Conservation (phyloP, 2,329 filamentous ascomycete genomes). For the Verticillium dahliae region DNA sequence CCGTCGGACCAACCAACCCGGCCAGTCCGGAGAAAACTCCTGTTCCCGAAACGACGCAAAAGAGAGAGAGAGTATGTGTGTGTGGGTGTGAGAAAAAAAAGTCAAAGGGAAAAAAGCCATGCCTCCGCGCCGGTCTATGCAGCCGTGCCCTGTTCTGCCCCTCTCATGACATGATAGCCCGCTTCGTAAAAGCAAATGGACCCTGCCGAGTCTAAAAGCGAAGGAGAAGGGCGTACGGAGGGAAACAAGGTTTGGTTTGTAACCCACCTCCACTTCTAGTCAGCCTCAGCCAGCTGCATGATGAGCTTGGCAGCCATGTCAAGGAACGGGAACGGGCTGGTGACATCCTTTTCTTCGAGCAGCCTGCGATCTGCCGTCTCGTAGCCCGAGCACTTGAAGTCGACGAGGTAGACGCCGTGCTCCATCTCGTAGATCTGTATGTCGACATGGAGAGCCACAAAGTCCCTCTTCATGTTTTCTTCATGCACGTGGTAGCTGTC, state of each 20-base stretch:
- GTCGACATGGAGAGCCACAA: conserved; percentile 88
- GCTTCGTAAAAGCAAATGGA: neutral
- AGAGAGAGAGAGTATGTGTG: neutral
- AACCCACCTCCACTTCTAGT: conserved; percentile 29
- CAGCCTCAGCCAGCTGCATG: conserved; percentile 82
- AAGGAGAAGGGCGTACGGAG: neutral
- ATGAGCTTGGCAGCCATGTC: conserved; percentile 90
- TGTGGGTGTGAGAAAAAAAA: neutral
- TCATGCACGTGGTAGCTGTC: conserved; percentile 34
- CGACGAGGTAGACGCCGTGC: conserved; percentile 85
- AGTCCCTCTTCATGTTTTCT: conserved; percentile 44
- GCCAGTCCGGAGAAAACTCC: neutral
- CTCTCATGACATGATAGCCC: neutral
- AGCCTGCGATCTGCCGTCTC: conserved; percentile 70
- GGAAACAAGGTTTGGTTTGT: no score
- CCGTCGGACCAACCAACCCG: no score
- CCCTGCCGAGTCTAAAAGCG: neutral
- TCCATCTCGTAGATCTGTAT: conserved; percentile 97
- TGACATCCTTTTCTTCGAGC: conserved; percentile 88
- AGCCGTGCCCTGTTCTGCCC: neutral
- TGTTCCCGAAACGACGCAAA: neutral
- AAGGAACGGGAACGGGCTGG: conserved; percentile 90
- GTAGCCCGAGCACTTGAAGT: conserved; percentile 98
- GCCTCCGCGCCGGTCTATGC: neutral
- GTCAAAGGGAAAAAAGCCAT: neutral